These are phyloP conservation scores for Cercospora nicotianae DNA, from an alignment of 2,329 filamentous ascomycete species.

Conservation along the genomic window DNA sequence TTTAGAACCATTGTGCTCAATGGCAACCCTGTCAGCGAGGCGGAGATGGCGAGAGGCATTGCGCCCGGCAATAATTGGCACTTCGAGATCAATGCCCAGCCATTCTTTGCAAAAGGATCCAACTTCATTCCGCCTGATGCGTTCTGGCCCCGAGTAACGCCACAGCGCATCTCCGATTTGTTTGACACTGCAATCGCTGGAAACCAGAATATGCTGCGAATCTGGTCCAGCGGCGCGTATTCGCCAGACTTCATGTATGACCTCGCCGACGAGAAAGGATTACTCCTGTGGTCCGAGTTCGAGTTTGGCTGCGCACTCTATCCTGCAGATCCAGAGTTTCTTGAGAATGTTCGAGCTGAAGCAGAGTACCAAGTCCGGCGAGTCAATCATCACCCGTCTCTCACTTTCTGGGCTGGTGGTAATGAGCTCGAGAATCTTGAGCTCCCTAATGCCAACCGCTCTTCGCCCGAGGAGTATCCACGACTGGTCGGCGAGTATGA, in stretches of 20 bases:
- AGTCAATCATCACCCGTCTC: conserved; percentile 58
- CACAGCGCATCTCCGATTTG: conserved; percentile 52
- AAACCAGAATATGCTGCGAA: conserved; percentile 65
- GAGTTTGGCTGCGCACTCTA: conserved; percentile 63
- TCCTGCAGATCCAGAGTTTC: conserved; percentile 54
- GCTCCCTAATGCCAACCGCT: conserved; percentile 43
- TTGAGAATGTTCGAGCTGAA: conserved; percentile 58
- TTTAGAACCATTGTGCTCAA: conserved; percentile 65
- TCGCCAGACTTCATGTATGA: conserved; percentile 64
- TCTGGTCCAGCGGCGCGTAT: conserved; percentile 62
- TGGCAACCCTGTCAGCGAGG: conserved; percentile 54
- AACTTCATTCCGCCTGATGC: conserved; percentile 64
- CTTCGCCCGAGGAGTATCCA: conserved; percentile 46
- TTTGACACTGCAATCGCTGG: conserved; percentile 58
- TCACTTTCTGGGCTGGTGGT: conserved; percentile 45
- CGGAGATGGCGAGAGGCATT: conserved; percentile 56
- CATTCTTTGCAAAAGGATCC: conserved; percentile 64
- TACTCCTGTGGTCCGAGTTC: conserved; percentile 64
- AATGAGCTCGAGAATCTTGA: conserved; percentile 63
- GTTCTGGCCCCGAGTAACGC: conserved; percentile 63
- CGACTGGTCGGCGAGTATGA: conserved; percentile 57
- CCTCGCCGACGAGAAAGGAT: conserved; percentile 60
- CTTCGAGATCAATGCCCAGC: conserved; percentile 64
- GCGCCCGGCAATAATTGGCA: conserved; percentile 62
- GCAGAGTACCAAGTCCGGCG: conserved; percentile 62